Conservation (phyloP, 108 stramenopile genomes). For the Pseudonitzschia delicatissima region DNA sequence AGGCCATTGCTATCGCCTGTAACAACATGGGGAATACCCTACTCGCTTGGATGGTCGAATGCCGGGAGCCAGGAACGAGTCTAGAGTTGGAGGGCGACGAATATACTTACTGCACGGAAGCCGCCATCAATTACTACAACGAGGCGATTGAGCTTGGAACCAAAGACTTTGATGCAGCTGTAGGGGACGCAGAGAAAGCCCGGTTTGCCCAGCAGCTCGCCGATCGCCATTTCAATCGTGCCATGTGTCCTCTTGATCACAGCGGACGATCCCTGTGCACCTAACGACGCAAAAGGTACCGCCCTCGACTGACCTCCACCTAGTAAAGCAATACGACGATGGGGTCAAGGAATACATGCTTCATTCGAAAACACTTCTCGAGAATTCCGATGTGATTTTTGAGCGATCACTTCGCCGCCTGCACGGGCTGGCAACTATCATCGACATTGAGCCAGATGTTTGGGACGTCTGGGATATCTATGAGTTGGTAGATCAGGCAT, state of each 20-base stretch:
- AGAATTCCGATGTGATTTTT: constrained; percentile 35
- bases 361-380: constrained; percentile 27
- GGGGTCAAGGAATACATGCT: constrained; percentile 48
- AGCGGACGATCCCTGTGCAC: constrained; percentile 23
- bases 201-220: constrained; percentile 50
- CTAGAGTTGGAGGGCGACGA: not conserved
- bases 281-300: constrained; percentile 28
- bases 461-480: constrained; percentile 44
- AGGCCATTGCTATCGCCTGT: constrained; percentile 56
- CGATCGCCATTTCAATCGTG: constrained; percentile 67
- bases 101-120: not conserved
- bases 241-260: constrained; percentile 47
- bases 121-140: constrained; percentile 29
- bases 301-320: constrained; percentile 33
- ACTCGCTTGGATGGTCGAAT: constrained; percentile 28
- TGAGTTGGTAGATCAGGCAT: constrained; percentile 40
- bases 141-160: constrained; percentile 40
- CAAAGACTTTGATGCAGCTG: constrained; percentile 39
- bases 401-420: constrained; percentile 45
- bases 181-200: constrained; percentile 26
- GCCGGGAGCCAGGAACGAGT: constrained; percentile 8
- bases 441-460: constrained; percentile 30
- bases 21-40: constrained; percentile 65
- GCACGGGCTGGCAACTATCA: constrained; percentile 36
- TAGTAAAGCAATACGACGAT: constrained; percentile 21